Base-by-base conservation (phyloP, 202 grass and related monocot genomes). In the Zoysia matrella region DNA sequence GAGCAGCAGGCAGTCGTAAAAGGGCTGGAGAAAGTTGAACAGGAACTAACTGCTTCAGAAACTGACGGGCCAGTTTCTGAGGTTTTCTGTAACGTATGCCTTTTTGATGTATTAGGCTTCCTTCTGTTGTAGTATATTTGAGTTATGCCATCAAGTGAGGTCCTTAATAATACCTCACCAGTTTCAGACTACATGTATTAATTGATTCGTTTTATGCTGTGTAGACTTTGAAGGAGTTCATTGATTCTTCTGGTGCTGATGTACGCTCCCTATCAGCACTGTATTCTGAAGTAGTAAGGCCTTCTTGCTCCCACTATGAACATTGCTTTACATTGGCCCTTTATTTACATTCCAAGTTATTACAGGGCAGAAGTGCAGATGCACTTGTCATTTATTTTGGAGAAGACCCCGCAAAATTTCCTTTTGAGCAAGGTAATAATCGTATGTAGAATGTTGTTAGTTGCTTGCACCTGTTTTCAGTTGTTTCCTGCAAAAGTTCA, bases 391-490 rank as follows among this genome's bases (percentile, higher is more conserved):
- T 86, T 74, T 98, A 98, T 82, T 98, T 98, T 80, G 95, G 92
- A 75, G 95, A 98, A 90, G 92, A 95, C 69, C 95, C 95, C 75
- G 86, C 95, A 72, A 91, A 92, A 71, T 93, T 82, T 80, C 90
- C 95, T 66, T 91, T 93, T 81, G 95, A 98, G 72, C 92, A 98
- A 98, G 92, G 95, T 98, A 89, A 87, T 82, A 49, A 50, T 83
- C 48, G 72, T 82, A 22, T 22, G 22, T 22, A 22, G 22, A 22
- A 22, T 22, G 22, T 22, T 62, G 5, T 52, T 43, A 15, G 63
- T 64, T 64, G 16, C 39, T 52, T 74, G 84, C 36, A 60, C 77
- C 51, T 12, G 13, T 50, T 80, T 74, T 86, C 70, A 80, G 30
- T 60, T 86, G 49, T 65, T 66, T 65, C 67, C 5, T 86, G 71